Evolutionary conservation across 1,139 yeast species (phyloP), one percentile per base, ranked within the genome.

Genomic region (Magnusiomyces clavatus): DNA sequence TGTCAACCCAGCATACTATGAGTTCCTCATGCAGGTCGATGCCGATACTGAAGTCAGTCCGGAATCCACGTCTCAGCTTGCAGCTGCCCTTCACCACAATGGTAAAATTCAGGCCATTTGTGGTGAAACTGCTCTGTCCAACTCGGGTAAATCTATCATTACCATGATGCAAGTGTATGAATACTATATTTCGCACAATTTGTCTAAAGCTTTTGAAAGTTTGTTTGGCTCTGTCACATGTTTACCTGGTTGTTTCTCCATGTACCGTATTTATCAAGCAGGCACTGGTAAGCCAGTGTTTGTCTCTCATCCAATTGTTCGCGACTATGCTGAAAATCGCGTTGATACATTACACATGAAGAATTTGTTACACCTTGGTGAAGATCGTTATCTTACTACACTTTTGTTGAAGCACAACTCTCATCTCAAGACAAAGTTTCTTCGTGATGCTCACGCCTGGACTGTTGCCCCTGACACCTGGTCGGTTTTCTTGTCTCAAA

Each of bases 391-490:
- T 53, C 56, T 71, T 52, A 71, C 75, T 1, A 71, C 75, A 1
- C 56, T 71, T 39, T 65, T 71, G 71, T 54, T 70, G 20, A 69
- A 68, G 57, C 66, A 66, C 57, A 69, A 71, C 54, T 61, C 73
- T n/a, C 60, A 63, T 50, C 68, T 62, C 62, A 68, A 67, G 61
- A 70, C 75, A 41, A 71, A 69, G 59, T 71, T 63, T 56, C 58
- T 69, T 46, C 61, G 74, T 8, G 70, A 68, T 49, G 75, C 75
- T 0, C 62, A 62, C 37, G 74, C 75, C 3, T 66, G 62, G 60
- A 71, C 75, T 3, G 64, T 71, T n/a, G 75, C 74, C 1, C 75
- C 75, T 19, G 75, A 71, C 46, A 63, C 64, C n/a, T 71, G 74
- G 73, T 55, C 64, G 1, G 74, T 71, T 16, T 65, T 72, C 53